phyloP scores from a whole-genome alignment of 1,284 basidiomycete species.

The Phenoliferia sp. region DNA sequence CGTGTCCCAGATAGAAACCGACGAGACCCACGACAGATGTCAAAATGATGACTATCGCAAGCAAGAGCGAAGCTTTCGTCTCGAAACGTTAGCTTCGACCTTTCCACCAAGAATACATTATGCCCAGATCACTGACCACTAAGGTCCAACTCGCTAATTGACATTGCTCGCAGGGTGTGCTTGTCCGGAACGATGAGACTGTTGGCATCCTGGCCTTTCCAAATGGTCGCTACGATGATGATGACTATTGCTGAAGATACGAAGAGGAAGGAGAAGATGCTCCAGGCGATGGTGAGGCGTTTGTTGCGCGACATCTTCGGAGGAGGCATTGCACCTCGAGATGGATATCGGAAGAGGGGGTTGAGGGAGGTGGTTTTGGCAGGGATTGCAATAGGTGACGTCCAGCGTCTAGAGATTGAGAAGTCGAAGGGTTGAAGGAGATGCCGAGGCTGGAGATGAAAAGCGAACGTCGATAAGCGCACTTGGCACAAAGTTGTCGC shows the following conservation, averaged over 20 bases:
- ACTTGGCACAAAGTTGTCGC: no score
- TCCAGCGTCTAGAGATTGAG: no score
- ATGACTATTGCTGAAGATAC: slow-evolving; percentile 5
- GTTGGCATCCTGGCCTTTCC: background rate
- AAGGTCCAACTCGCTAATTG: slow-evolving; percentile 56
- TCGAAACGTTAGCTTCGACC: no score
- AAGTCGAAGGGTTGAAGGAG: no score
- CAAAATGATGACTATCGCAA: slow-evolving; percentile 57
- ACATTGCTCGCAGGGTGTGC: slow-evolving; percentile 43
- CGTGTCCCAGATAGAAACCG: slow-evolving; percentile 64
- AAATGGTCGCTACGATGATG: background rate
- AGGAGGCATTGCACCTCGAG: background rate
- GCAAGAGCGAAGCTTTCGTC: background rate
- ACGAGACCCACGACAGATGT: slow-evolving; percentile 64
- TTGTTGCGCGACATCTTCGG: slow-evolving; percentile 2
- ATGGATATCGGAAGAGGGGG: background rate
- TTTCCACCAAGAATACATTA: slow-evolving; percentile 3
- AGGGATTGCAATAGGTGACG: background rate
- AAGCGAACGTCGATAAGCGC: no score
- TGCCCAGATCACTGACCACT: slow-evolving; percentile 50
- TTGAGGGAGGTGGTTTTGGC: background rate
- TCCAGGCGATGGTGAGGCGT: background rate
- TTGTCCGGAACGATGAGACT: background rate
- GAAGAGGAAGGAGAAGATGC: slow-evolving; percentile 4
- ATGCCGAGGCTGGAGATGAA: no score